phyloP scores from a whole-genome alignment of 2,329 filamentous ascomycete species.

The Pseudogymnoascus destructans region DNA sequence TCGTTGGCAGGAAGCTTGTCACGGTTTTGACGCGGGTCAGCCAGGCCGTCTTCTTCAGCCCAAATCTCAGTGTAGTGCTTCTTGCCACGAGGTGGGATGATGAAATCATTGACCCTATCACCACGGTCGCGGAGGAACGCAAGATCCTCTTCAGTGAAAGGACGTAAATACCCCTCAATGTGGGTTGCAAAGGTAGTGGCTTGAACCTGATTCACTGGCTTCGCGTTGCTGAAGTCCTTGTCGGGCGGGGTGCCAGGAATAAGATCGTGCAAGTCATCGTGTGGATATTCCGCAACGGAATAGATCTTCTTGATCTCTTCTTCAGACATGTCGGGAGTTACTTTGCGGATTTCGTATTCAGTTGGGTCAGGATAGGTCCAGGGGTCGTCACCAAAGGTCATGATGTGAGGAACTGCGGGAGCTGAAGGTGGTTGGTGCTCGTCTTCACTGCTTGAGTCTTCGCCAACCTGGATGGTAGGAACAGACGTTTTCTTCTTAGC shows the following conservation, averaged over 20 bases:
- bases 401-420: constrained; percentile 48
- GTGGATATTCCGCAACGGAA: constrained; percentile 73
- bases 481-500: constrained; percentile 50
- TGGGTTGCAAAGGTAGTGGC: constrained; percentile 88
- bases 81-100: constrained; percentile 74
- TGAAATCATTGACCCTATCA: constrained; percentile 69
- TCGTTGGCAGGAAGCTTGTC: constrained; percentile 68
- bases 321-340: constrained; percentile 62
- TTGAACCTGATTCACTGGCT: constrained; percentile 86
- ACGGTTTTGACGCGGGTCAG: constrained; percentile 43
- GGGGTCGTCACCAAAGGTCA: constrained; percentile 83
- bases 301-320: constrained; percentile 82
- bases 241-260: constrained; percentile 85
- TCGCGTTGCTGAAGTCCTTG: constrained; percentile 88
- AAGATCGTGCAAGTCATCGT: constrained; percentile 65
- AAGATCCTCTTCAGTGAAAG: constrained; percentile 84
- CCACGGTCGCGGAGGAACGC: constrained; percentile 84
- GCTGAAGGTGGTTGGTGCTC: constrained; percentile 47
- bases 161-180: constrained; percentile 80
- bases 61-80: constrained; percentile 81
- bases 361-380: constrained; percentile 86
- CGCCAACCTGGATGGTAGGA: constrained; percentile 28
- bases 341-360: constrained; percentile 77
- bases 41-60: constrained; percentile 82
- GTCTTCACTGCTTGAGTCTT: constrained; percentile 30